These are phyloP conservation scores for Gloeostereum incarnatum DNA, from an alignment of 768 basidiomycete species.

Conservation along the genomic window DNA sequence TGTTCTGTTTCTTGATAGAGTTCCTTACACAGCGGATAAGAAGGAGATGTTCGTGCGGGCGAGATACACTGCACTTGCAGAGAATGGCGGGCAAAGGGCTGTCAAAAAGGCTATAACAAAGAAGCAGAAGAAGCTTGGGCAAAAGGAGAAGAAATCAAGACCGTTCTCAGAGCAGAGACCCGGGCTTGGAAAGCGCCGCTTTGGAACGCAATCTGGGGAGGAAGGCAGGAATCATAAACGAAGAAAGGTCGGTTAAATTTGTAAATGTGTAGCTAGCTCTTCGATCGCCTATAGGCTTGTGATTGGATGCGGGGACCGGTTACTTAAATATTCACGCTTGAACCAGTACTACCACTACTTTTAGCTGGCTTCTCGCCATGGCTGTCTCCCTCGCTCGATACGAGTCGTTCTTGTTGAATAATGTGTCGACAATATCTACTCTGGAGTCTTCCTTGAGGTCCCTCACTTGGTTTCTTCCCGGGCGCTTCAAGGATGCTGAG, in stretches of 20 bases:
- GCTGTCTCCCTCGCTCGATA: slow-evolving; percentile 61
- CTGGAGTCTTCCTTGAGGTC: slow-evolving; percentile 85
- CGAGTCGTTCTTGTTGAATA: slow-evolving; percentile 76
- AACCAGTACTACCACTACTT: too few relatives aligned
- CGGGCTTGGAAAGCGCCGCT: too few relatives aligned
- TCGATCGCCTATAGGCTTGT: too few relatives aligned
- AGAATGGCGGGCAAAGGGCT: slow-evolving; percentile 67
- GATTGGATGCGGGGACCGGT: too few relatives aligned
- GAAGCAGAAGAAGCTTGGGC: slow-evolving; percentile 77
- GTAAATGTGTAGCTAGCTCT: too few relatives aligned
- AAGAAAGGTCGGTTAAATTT: too few relatives aligned
- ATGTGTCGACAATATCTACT: slow-evolving; percentile 78
- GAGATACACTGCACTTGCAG: slow-evolving; percentile 70
- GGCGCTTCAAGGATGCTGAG: slow-evolving; percentile 96
- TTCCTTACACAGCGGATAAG: slow-evolving; percentile 54
- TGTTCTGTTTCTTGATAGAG: slow-evolving; percentile 1
- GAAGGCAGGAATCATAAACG: too few relatives aligned
- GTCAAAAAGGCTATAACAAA: slow-evolving; percentile 86
- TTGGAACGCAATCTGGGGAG: too few relatives aligned
- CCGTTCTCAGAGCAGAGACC: slow-evolving; percentile 38
- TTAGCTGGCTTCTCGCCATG: too few relatives aligned
- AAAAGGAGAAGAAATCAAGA: slow-evolving; percentile 83
- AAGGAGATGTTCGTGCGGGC: slow-evolving; percentile 65
- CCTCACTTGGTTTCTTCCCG: slow-evolving; percentile 92
- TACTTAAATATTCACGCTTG: too few relatives aligned